A percentile compares a stretch with the other conserved stretches of the same genome.
These are phyloP conservation scores for Fomitopsis pinicola DNA, from an alignment of 1,284 basidiomycete species.

Conservation along the genomic window DNA sequence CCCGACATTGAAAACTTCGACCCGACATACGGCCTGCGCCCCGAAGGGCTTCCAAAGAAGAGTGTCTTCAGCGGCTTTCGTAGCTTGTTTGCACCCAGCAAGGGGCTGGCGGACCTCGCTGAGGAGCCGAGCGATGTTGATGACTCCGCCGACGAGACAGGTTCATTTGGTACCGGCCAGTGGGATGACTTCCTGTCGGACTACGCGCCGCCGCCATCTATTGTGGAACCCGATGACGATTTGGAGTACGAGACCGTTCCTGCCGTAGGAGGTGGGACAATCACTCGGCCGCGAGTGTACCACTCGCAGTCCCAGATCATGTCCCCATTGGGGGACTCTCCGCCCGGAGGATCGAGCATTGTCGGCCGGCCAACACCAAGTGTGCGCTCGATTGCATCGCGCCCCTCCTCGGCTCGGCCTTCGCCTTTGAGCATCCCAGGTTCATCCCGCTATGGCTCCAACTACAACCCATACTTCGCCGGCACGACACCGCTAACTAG, in stretches of 20 bases:
- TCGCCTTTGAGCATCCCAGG: constrained; percentile 8
- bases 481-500: constrained; percentile 20
- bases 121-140: constrained; percentile 59
- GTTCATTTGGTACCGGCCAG: constrained; percentile 58
- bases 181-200: constrained; percentile 57
- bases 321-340: constrained; percentile 15
- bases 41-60: constrained; percentile 79
- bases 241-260: constrained; percentile 41
- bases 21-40: constrained; percentile 95
- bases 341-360: constrained; percentile 7
- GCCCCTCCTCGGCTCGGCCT: neutral
- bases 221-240: constrained; percentile 18
- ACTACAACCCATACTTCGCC: constrained; percentile 30
- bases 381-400: constrained; percentile 8
- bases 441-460: constrained; percentile 19
- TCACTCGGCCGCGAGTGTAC: constrained; percentile 58
- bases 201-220: constrained; percentile 28
- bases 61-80: constrained; percentile 70
- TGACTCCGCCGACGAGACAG: constrained; percentile 38
- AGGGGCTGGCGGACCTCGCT: constrained; percentile 75
- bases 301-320: constrained; percentile 49
- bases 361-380: constrained; percentile 11
- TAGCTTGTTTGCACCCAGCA: constrained; percentile 57
- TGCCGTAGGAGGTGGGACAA: constrained; percentile 62
- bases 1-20: constrained; percentile 91